Evolutionary conservation across 306 rosid genomes (phyloP).

Genomic region (Rosa lucieae): DNA sequence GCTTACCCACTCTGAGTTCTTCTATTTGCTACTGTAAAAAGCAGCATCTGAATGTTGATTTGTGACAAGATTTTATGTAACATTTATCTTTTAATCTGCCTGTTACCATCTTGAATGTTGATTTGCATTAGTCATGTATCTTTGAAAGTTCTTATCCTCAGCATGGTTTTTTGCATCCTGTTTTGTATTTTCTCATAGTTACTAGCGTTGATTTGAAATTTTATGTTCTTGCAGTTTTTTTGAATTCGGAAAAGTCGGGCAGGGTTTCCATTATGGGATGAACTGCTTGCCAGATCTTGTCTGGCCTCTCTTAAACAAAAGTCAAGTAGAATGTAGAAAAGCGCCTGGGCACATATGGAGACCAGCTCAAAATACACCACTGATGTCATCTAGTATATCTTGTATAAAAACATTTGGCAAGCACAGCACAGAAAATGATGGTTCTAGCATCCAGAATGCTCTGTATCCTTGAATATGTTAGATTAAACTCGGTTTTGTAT

Average conservation of each 20-base stretch:
- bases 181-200: conserved; percentile 11
- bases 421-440: conserved; percentile 30
- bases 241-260: conserved; percentile 57
- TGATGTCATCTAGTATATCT: conserved; percentile 64
- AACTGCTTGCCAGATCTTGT: conserved; percentile 54
- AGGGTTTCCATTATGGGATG: conserved; percentile 27
- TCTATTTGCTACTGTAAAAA: background rate
- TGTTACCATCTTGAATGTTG: background rate
- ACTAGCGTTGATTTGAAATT: conserved; percentile 43
- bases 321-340: conserved; percentile 28
- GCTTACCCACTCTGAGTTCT: background rate
- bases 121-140: conserved; percentile 13
- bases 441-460: conserved; percentile 42
- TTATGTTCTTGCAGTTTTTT: conserved; percentile 55
- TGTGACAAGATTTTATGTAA: background rate
- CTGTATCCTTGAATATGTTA: conserved; percentile 63
- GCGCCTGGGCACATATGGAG: conserved; percentile 51
- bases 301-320: conserved; percentile 40
- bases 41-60: background rate
- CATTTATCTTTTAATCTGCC: conserved; percentile 1
- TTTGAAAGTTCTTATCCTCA: background rate
- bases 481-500: background rate
- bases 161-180: conserved; percentile 8
- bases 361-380: conserved; percentile 40
- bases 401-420: conserved; percentile 56